Evolutionary conservation across 306 rosid species (phyloP).

Genomic region (Purshia tridentata): DNA sequence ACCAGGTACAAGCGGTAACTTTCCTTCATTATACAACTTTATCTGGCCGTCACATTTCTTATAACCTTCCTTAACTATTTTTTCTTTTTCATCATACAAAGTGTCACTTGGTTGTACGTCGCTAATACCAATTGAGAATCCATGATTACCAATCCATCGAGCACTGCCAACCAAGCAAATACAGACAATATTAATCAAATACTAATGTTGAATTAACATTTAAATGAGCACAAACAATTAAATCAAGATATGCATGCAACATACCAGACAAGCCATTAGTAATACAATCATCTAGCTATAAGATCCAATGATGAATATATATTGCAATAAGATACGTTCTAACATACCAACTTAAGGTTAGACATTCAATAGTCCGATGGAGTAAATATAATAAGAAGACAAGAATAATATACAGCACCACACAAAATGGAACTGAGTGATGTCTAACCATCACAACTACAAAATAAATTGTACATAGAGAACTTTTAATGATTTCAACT

Average conservation of each 20-base stretch:
- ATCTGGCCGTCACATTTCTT: slow-evolving; percentile 55
- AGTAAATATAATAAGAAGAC: not conserved
- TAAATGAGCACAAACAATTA: slow-evolving; percentile 4
- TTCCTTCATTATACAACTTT: slow-evolving; percentile 58
- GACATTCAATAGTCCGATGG: not conserved
- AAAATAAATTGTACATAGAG: not conserved
- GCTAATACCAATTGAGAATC: slow-evolving; percentile 93
- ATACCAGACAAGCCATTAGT: not conserved
- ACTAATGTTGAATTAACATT: slow-evolving; percentile 20
- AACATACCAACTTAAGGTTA: not conserved
- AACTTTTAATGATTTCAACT: not conserved
- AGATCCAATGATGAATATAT: slow-evolving; percentile 8
- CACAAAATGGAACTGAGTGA: not conserved
- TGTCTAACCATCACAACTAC: slow-evolving; percentile 2
- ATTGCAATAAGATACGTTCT: not conserved
- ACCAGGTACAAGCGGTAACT: slow-evolving; percentile 69
- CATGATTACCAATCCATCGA: slow-evolving; percentile 96
- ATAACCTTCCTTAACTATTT: slow-evolving; percentile 55
- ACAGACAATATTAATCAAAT: slow-evolving; percentile 21
- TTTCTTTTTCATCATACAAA: slow-evolving; percentile 49
- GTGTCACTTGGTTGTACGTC: slow-evolving; percentile 82
- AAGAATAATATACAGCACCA: not conserved
- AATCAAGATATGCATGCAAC: slow-evolving; percentile 8
- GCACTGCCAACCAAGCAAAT: slow-evolving; percentile 64
- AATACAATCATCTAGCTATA: slow-evolving; percentile 1